Percentiles rank a stretch among this genome's conserved stretches.
Conservation (phyloP, 2,329 filamentous ascomycete species). For the Aspergillus sp. region DNA sequence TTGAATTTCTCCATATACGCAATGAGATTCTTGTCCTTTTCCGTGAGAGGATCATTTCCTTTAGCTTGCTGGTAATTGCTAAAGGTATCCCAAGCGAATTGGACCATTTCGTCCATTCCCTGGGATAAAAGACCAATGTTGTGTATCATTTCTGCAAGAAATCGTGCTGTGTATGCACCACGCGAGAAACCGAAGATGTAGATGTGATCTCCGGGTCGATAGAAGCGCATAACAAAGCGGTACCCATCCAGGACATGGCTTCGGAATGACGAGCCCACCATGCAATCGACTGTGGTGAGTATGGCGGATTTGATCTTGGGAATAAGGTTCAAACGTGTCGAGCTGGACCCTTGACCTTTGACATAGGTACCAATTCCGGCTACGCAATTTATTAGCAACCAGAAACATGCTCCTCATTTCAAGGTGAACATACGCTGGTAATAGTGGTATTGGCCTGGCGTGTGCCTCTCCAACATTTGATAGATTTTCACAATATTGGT, state of each 20-base stretch:
- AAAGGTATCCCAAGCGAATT: slow-evolving; percentile 39
- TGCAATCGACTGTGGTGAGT: slow-evolving; percentile 2
- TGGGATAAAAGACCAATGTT: slow-evolving; percentile 44
- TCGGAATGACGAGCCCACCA: slow-evolving; percentile 33
- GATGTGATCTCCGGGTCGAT: slow-evolving; percentile 45
- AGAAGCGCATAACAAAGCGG: slow-evolving; percentile 50
- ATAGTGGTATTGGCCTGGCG: slow-evolving; percentile 2
- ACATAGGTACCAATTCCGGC: background rate
- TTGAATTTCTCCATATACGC: slow-evolving; percentile 39
- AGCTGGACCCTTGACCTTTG: background rate
- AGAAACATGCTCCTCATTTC: background rate
- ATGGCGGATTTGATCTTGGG: slow-evolving; percentile 2
- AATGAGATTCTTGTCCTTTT: slow-evolving; percentile 10
- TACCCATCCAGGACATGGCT: slow-evolving; percentile 50
- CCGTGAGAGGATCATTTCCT: slow-evolving; percentile 16
- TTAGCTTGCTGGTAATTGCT: slow-evolving; percentile 27
- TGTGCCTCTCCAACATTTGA: slow-evolving; percentile 32
- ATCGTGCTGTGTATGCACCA: slow-evolving; percentile 49
- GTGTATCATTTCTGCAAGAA: slow-evolving; percentile 48
- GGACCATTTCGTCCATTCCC: slow-evolving; percentile 50
- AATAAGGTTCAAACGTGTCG: background rate
- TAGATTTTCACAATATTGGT: slow-evolving; percentile 50
- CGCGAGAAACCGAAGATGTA: slow-evolving; percentile 52
- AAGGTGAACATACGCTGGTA: slow-evolving; percentile 1
- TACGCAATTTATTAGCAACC: background rate